Percentiles rank a stretch among this genome's conserved stretches.
phyloP scores from a whole-genome alignment of 495 filamentous ascomycete species.

The Lophiotrema nucula region DNA sequence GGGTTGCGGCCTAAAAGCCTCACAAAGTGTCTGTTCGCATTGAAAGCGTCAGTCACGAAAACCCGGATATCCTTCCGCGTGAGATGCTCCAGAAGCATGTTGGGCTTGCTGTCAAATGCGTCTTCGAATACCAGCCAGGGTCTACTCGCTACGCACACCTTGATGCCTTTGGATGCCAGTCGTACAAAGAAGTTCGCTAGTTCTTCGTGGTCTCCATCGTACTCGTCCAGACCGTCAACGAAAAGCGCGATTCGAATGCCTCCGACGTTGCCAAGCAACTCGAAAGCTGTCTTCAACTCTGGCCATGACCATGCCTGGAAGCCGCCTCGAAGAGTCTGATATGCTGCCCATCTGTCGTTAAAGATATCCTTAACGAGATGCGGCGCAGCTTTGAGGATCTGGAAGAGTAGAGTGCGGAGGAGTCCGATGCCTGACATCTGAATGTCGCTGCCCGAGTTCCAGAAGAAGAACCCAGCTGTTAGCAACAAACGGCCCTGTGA shows the following conservation, averaged over 20 bases:
- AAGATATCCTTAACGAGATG: background rate
- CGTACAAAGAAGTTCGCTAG: background rate
- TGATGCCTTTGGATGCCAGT: background rate
- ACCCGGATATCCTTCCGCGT: constrained; percentile 4
- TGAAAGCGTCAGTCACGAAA: background rate
- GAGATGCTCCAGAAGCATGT: constrained; percentile 4
- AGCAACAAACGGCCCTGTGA: background rate
- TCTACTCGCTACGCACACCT: constrained; percentile 18
- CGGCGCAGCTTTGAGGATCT: background rate
- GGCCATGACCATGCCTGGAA: background rate
- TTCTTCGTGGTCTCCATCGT: constrained; percentile 1
- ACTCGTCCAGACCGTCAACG: constrained; percentile 20
- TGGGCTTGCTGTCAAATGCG: constrained; percentile 5
- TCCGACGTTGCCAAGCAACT: background rate
- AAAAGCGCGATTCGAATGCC: constrained; percentile 3
- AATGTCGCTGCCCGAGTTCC: constrained; percentile 10
- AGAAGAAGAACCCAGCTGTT: constrained; percentile 14
- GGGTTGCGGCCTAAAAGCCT: background rate
- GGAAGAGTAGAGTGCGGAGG: background rate
- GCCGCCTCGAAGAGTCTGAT: background rate
- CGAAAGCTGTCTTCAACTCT: background rate
- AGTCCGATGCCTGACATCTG: constrained; percentile 15
- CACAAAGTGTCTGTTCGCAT: background rate
- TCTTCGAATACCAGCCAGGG: constrained; percentile 21
- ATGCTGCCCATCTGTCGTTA: background rate